A percentile compares a stretch with the other conserved stretches of the same genome.
These are phyloP conservation scores for Diaporthe sp. DNA, from an alignment of 2,329 filamentous ascomycete species.

Conservation along the genomic window DNA sequence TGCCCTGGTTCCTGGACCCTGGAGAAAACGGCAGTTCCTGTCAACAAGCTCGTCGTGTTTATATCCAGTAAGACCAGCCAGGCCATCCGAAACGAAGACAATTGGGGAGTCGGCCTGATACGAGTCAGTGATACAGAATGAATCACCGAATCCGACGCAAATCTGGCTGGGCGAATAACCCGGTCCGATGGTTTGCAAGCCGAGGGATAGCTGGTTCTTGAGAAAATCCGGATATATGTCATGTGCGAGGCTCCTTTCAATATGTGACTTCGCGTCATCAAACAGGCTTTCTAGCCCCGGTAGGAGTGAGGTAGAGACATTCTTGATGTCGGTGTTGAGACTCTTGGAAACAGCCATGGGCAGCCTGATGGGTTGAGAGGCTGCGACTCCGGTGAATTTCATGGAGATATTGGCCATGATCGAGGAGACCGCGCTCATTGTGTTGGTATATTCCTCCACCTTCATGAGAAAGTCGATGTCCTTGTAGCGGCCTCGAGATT, in stretches of 20 bases:
- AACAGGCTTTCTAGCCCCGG: slow-evolving; percentile 28
- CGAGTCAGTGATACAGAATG: slow-evolving; percentile 31
- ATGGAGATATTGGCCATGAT: slow-evolving; percentile 22
- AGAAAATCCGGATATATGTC: slow-evolving; percentile 37
- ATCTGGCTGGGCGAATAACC: slow-evolving; percentile 32
- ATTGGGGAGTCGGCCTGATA: slow-evolving; percentile 11
- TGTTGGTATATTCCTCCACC: slow-evolving; percentile 23
- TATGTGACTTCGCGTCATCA: slow-evolving; percentile 14
- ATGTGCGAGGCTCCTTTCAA: slow-evolving; percentile 30
- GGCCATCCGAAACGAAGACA: slow-evolving; percentile 28
- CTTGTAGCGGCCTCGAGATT: slow-evolving; percentile 7
- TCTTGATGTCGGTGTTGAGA: slow-evolving; percentile 27
- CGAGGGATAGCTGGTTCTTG: slow-evolving; percentile 33
- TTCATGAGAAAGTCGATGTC: slow-evolving; percentile 37
- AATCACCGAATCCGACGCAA: slow-evolving; percentile 31
- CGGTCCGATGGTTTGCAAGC: slow-evolving; percentile 31
- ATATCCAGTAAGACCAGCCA: slow-evolving; percentile 29
- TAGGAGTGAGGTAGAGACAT: slow-evolving; percentile 22
- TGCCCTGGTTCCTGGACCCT: slow-evolving; percentile 19
- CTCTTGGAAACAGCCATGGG: slow-evolving; percentile 22
- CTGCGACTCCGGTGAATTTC: slow-evolving; percentile 33
- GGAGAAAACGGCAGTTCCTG: slow-evolving; percentile 33
- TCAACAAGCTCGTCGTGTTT: slow-evolving; percentile 4
- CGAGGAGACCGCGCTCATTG: slow-evolving; percentile 5
- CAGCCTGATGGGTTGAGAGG: slow-evolving; percentile 24